Evolutionary conservation across 208 protist species (phyloP).

Genomic region (Trypanosoma vivax): DNA sequence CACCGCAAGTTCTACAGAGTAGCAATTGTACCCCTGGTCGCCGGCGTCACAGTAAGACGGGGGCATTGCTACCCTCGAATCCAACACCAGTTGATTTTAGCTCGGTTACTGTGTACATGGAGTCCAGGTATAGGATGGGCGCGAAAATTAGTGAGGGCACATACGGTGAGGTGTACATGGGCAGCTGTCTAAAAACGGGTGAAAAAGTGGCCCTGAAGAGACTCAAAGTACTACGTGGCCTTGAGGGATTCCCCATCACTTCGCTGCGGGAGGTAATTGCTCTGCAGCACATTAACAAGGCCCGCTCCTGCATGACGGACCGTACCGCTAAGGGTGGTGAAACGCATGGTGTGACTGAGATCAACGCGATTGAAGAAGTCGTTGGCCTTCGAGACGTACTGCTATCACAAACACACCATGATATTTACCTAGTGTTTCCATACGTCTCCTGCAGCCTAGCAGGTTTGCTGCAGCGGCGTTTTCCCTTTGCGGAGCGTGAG

Average conservation of each 20-base stretch:
- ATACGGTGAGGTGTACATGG: constrained; percentile 94
- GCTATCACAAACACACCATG: constrained; percentile 40
- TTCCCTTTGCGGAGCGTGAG: constrained; percentile 48
- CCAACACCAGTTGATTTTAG: constrained; percentile 41
- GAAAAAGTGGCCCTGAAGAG: constrained; percentile 75
- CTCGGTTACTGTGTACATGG: constrained; percentile 41
- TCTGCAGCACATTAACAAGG: constrained; percentile 59
- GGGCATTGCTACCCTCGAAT: constrained; percentile 45
- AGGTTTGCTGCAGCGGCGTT: constrained; percentile 51
- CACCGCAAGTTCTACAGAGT: constrained; percentile 27
- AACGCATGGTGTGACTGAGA: constrained; percentile 3
- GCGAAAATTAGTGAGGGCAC: constrained; percentile 94
- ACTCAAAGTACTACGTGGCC: constrained; percentile 66
- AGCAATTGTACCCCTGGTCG: constrained; percentile 17
- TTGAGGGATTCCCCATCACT: constrained; percentile 86
- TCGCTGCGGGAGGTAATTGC: constrained; percentile 84
- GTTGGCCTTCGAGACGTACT: constrained; percentile 71
- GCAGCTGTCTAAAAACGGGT: constrained; percentile 30
- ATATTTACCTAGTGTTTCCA: constrained; percentile 78
- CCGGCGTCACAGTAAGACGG: constrained; percentile 38
- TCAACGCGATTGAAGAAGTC: constrained; percentile 56
- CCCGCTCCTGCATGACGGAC: constrained; percentile 21
- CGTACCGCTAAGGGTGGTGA: neutral
- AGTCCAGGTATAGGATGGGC: constrained; percentile 57
- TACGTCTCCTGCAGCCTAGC: constrained; percentile 67